These are phyloP conservation scores for Boletus subparvulus DNA, from an alignment of 768 basidiomycete species.

Conservation along the genomic window DNA sequence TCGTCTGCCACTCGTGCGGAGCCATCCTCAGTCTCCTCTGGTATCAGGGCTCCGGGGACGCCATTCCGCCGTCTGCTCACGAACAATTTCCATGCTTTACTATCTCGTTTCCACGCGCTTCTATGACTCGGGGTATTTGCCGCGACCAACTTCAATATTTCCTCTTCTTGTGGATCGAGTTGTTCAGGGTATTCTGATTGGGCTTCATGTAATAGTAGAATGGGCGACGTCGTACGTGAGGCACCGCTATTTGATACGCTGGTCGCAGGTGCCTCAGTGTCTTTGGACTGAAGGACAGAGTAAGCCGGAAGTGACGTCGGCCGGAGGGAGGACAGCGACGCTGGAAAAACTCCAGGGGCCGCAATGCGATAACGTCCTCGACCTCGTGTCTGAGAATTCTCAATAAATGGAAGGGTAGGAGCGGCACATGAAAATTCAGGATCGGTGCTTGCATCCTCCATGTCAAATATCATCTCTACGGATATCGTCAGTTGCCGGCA, in stretches of 20 bases:
- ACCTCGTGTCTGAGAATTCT: constrained; percentile 24
- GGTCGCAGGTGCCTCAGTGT: background rate
- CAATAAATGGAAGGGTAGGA: constrained; percentile 38
- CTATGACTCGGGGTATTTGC: constrained; percentile 70
- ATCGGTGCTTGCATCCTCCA: constrained; percentile 53
- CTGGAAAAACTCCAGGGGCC: constrained; percentile 45
- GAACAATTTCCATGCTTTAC: constrained; percentile 64
- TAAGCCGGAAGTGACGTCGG: constrained; percentile 69
- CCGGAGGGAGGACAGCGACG: constrained; percentile 58
- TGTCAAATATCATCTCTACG: constrained; percentile 67
- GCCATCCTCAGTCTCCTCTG: constrained; percentile 37
- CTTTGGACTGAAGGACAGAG: constrained; percentile 48
- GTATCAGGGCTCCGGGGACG: constrained; percentile 32
- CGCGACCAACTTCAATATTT: constrained; percentile 62
- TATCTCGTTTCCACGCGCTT: constrained; percentile 63
- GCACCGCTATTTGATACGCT: background rate
- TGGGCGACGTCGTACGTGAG: background rate
- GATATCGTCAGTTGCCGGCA: constrained; percentile 3
- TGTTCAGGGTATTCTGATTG: constrained; percentile 23
- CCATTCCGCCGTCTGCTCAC: constrained; percentile 37
- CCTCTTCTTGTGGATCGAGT: constrained; percentile 46
- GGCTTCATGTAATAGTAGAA: background rate
- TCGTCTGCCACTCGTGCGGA: constrained; percentile 12
- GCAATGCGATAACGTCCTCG: constrained; percentile 30
- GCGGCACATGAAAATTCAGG: constrained; percentile 34